phyloP scores from a whole-genome alignment of 345 rosid genomes.

The Eucalyptus sp. region DNA sequence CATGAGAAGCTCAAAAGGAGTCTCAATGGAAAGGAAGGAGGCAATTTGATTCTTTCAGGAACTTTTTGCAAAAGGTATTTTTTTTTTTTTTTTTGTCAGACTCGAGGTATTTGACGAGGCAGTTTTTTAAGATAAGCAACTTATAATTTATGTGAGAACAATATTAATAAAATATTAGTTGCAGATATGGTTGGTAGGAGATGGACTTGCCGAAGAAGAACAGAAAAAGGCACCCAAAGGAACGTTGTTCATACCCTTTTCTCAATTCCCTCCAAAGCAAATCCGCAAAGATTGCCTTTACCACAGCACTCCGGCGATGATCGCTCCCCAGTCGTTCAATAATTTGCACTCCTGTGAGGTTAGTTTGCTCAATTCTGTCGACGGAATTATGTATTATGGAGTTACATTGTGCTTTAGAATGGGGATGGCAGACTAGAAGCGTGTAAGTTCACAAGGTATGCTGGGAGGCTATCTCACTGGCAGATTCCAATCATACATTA shows the following conservation, averaged over 20 bases:
- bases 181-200: constrained; percentile 65
- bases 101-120: background rate
- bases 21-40: background rate
- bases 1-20: constrained; percentile 18
- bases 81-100: too few relatives aligned
- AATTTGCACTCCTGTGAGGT: constrained; percentile 68
- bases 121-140: background rate
- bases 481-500: too few relatives aligned
- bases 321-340: constrained; percentile 27
- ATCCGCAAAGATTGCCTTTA: constrained; percentile 46
- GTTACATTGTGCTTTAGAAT: background rate
- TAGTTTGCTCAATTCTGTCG: background rate
- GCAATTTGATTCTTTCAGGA: constrained; percentile 8
- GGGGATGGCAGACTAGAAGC: too few relatives aligned
- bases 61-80: constrained; percentile 3
- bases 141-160: background rate
- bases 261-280: constrained; percentile 39
- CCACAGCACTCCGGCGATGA: constrained; percentile 43
- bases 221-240: constrained; percentile 36
- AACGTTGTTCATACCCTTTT: constrained; percentile 35
- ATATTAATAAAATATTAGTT: background rate
- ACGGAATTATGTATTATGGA: background rate
- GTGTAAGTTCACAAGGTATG: too few relatives aligned
- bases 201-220: constrained; percentile 29
- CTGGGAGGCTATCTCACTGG: too few relatives aligned